phyloP scores from a whole-genome alignment of 805 yeast species.

The Spathaspora arborariae region DNA sequence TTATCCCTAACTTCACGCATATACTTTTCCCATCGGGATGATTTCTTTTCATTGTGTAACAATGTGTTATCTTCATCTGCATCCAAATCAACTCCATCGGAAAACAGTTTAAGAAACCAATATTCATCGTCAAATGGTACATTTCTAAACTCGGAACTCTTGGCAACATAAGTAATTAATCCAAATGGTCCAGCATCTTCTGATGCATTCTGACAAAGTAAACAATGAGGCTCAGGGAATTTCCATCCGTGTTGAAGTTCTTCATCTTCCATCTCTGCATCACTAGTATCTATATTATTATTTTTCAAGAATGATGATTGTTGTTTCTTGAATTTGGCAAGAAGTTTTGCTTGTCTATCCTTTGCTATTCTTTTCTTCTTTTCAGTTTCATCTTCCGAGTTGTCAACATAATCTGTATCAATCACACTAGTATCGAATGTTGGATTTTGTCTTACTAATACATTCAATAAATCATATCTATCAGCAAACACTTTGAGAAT shows the following conservation, averaged over 20 bases:
- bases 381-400: slow-evolving; percentile 40
- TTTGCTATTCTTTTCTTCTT: slow-evolving; percentile 67
- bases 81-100: slow-evolving; percentile 42
- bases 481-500: slow-evolving; percentile 39
- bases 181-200: slow-evolving; percentile 69
- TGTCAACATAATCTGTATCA: slow-evolving; percentile 7
- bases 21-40: slow-evolving; percentile 35
- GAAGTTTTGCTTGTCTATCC: slow-evolving; percentile 61
- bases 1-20: slow-evolving; percentile 33
- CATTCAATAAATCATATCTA: slow-evolving; percentile 16
- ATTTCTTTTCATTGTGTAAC: slow-evolving; percentile 10
- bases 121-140: slow-evolving; percentile 61
- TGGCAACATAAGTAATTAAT: slow-evolving; percentile 57
- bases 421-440: slow-evolving; percentile 20
- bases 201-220: slow-evolving; percentile 76
- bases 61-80: slow-evolving; percentile 21
- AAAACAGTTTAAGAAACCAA: slow-evolving; percentile 64
- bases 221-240: slow-evolving; percentile 73
- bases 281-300: slow-evolving; percentile 17
- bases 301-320: slow-evolving; percentile 67
- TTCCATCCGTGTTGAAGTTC: slow-evolving; percentile 47
- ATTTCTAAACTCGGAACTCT: slow-evolving; percentile 56
- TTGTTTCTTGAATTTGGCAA: slow-evolving; percentile 77
- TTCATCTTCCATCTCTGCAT: slow-evolving; percentile 36
- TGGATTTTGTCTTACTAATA: slow-evolving; percentile 16